Percentiles rank a stretch among this genome's conserved stretches.
Conservation (phyloP, 1,284 basidiomycete genomes). For the Marasmius tenuissimus region DNA sequence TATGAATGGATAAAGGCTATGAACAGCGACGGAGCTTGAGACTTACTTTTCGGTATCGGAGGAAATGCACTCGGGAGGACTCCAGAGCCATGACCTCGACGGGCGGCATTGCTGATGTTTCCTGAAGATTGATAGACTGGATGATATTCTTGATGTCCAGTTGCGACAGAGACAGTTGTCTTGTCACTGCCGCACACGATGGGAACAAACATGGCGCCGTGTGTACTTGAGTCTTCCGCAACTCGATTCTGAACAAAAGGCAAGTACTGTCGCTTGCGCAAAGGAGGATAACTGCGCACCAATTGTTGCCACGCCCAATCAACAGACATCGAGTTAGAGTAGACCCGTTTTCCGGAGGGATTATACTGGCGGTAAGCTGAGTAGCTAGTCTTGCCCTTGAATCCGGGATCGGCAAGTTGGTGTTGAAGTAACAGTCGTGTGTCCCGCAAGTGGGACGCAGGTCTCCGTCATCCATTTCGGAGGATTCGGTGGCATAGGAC, state of each 20-base stretch:
- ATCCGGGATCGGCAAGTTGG: conserved; percentile 19
- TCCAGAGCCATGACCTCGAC: conserved; percentile 18
- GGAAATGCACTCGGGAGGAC: conserved; percentile 22
- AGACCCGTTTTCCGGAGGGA: conserved; percentile 16
- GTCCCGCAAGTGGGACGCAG: conserved; percentile 19
- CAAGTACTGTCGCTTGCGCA: neutral
- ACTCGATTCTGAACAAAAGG: conserved; percentile 20
- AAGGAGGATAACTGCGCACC: neutral
- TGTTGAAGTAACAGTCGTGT: conserved; percentile 13
- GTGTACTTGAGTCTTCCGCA: conserved; percentile 15
- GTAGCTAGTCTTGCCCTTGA: conserved; percentile 17
- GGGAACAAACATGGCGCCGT: conserved; percentile 29
- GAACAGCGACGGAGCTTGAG: neutral
- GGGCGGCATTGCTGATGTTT: conserved; percentile 21
- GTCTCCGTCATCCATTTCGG: conserved; percentile 24
- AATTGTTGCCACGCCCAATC: conserved; percentile 24
- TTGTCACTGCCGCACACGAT: conserved; percentile 35
- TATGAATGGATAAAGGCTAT: neutral
- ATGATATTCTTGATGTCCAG: conserved; percentile 31
- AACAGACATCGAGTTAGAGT: conserved; percentile 26
- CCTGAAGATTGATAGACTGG: conserved; percentile 28
- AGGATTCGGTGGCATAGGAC: conserved; percentile 16
- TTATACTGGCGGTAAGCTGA: conserved; percentile 21
- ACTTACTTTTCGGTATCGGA: conserved; percentile 26
- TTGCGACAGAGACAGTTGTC: conserved; percentile 33